Percentiles rank a stretch among this genome's conserved stretches.
Evolutionary conservation across 768 basidiomycete species (phyloP).

Genomic region (Austroboletus eburneus): DNA sequence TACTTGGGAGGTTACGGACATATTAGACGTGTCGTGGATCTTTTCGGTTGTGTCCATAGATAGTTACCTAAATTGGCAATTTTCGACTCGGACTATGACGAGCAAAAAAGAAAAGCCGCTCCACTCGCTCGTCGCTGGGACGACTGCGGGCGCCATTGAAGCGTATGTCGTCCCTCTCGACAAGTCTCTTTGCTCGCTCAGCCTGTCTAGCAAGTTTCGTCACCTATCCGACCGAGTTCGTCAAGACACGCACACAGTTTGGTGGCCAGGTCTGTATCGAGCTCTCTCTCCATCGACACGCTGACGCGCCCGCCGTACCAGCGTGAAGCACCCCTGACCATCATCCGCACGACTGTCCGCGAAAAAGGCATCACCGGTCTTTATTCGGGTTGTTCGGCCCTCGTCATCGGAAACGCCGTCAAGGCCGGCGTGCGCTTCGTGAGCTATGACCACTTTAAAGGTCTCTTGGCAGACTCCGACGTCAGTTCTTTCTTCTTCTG

Average conservation of each 20-base stretch:
- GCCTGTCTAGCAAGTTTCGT: conserved; percentile 55
- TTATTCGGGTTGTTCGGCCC: conserved; percentile 90
- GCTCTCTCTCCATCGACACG: neutral
- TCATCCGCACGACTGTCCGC: conserved; percentile 69
- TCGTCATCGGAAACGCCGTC: conserved; percentile 84
- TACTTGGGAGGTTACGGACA: neutral
- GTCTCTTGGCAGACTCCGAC: conserved; percentile 73
- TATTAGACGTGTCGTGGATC: too few species aligned
- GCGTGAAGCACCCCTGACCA: conserved; percentile 68
- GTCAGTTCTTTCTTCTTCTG: conserved; percentile 38
- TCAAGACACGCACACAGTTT: conserved; percentile 94
- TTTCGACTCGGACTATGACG: conserved; percentile 29
- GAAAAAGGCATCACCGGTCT: conserved; percentile 77
- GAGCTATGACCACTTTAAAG: conserved; percentile 91
- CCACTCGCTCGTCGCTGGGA: conserved; percentile 86
- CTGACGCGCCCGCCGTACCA: conserved; percentile 19
- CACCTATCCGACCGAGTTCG: conserved; percentile 88
- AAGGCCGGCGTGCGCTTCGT: conserved; percentile 98
- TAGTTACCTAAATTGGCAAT: conserved; percentile 6
- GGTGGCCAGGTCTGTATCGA: conserved; percentile 56
- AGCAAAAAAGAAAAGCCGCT: conserved; percentile 74
- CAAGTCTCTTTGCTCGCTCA: conserved; percentile 22
- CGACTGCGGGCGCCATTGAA: conserved; percentile 90
- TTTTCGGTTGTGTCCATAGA: too few species aligned
- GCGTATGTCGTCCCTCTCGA: conserved; percentile 51